Percentiles rank a stretch among this genome's conserved stretches.
Conservation (phyloP, 2,329 filamentous ascomycete genomes). For the Penicillium sp. region DNA sequence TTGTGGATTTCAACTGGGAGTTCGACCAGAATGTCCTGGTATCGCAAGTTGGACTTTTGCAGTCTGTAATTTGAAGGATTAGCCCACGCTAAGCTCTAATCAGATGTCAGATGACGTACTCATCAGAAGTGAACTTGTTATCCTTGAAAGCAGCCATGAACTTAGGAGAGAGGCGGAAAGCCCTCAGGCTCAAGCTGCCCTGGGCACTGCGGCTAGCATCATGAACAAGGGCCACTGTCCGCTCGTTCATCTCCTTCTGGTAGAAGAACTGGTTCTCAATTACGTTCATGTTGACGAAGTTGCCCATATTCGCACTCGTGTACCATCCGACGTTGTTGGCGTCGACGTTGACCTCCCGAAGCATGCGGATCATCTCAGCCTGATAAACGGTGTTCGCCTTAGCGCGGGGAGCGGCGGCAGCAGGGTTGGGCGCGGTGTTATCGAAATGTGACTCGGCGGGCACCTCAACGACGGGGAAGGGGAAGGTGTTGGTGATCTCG, state of each 20-base stretch:
- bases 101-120: constrained; percentile 60
- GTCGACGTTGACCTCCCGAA: constrained; percentile 97
- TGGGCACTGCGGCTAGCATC: constrained; percentile 95
- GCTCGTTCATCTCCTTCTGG: constrained; percentile 88
- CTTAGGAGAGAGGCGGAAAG: constrained; percentile 83
- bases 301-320: constrained; percentile 97
- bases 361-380: constrained; percentile 94
- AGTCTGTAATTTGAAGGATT: constrained; percentile 62
- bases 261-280: constrained; percentile 98
- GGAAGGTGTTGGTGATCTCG: constrained; percentile 93
- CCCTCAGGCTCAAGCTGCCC: constrained; percentile 84
- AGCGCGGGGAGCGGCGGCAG: constrained; percentile 86
- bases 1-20: constrained; percentile 90
- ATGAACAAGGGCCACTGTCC: constrained; percentile 86
- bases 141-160: constrained; percentile 96
- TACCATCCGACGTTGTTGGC: constrained; percentile 99
- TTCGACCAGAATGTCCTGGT: constrained; percentile 92
- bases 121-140: constrained; percentile 95
- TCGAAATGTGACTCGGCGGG: constrained; percentile 74
- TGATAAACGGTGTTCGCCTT: constrained; percentile 90
- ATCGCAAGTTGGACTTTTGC: constrained; percentile 90
- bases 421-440: constrained; percentile 69
- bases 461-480: constrained; percentile 83
- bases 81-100: constrained; percentile 7
- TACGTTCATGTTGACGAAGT: constrained; percentile 92